Conservation (phyloP, 1,284 basidiomycete species). For the Cryptococcus sp. region DNA sequence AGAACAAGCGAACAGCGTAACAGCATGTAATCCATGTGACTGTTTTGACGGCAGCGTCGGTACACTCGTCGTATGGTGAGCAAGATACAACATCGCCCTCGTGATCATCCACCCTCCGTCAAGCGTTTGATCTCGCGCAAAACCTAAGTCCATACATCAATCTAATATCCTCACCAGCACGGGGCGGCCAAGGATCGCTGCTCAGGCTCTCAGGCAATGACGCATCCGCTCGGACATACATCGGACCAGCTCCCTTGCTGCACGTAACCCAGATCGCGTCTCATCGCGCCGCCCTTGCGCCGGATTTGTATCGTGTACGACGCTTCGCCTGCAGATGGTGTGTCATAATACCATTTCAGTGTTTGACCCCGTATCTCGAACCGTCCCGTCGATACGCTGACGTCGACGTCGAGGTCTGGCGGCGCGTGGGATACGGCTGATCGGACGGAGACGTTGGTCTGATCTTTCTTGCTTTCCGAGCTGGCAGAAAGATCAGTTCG, state of each 20-base stretch:
- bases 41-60: too few relatives aligned
- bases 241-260: slow-evolving; percentile 35
- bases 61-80: too few relatives aligned
- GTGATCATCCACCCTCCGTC: not conserved
- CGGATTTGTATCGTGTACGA: slow-evolving; percentile 68
- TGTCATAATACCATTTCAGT: slow-evolving; percentile 81
- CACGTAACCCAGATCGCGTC: slow-evolving; percentile 21
- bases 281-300: slow-evolving; percentile 62
- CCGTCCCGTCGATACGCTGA: slow-evolving; percentile 65
- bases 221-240: slow-evolving; percentile 38
- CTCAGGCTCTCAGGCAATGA: slow-evolving; percentile 23
- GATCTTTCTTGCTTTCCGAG: slow-evolving; percentile 6
- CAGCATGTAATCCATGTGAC: too few relatives aligned
- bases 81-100: too few relatives aligned
- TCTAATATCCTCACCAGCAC: not conserved
- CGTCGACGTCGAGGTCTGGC: slow-evolving; percentile 51
- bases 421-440: slow-evolving; percentile 8
- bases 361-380: slow-evolving; percentile 68
- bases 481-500: slow-evolving; percentile 9
- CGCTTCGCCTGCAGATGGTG: slow-evolving; percentile 57
- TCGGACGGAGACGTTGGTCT: slow-evolving; percentile 15
- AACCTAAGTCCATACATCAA: slow-evolving; percentile 9
- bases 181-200: not conserved
- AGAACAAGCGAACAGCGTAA: too few relatives aligned
- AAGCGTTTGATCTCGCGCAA: slow-evolving; percentile 14